phyloP scores from a whole-genome alignment of 176 grass and related monocot genomes.

The Phragmites australis region DNA sequence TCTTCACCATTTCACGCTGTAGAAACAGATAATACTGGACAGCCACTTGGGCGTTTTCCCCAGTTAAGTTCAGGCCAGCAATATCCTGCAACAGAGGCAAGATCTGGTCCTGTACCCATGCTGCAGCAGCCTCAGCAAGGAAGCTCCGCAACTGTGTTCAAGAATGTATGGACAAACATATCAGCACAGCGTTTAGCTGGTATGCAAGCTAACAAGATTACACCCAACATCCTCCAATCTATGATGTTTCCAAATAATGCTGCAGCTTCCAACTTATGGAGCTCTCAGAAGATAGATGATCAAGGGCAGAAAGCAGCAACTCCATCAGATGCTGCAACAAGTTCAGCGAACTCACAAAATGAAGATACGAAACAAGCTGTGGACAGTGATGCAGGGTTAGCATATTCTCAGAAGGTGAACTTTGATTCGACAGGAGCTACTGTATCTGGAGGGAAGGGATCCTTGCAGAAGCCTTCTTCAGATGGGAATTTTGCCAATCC shows the following conservation, averaged over 20 bases:
- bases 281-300: constrained; percentile 52
- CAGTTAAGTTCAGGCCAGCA: constrained; percentile 56
- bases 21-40: constrained; percentile 49
- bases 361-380: constrained; percentile 59
- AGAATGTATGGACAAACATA: constrained; percentile 96
- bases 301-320: constrained; percentile 61
- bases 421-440: constrained; percentile 44
- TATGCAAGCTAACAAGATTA: constrained; percentile 65
- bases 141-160: constrained; percentile 73
- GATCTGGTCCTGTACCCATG: constrained; percentile 43
- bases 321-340: constrained; percentile 65
- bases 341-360: constrained; percentile 67
- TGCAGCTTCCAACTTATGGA: constrained; percentile 58
- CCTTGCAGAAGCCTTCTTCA: constrained; percentile 47
- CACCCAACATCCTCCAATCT: constrained; percentile 80
- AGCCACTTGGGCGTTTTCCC: constrained; percentile 43
- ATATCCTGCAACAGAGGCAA: constrained; percentile 50
- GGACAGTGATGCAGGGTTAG: constrained; percentile 49
- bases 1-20: constrained; percentile 45
- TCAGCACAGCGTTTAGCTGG: constrained; percentile 64
- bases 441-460: constrained; percentile 50
- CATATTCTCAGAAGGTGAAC: constrained; percentile 48
- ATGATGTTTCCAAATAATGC: constrained; percentile 69
- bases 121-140: constrained; percentile 50
- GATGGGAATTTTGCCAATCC: constrained; percentile 47